Percentiles rank a stretch among this genome's conserved stretches.
These are phyloP conservation scores for Ramalina intermedia DNA, from an alignment of 495 filamentous ascomycete genomes.

Conservation along the genomic window DNA sequence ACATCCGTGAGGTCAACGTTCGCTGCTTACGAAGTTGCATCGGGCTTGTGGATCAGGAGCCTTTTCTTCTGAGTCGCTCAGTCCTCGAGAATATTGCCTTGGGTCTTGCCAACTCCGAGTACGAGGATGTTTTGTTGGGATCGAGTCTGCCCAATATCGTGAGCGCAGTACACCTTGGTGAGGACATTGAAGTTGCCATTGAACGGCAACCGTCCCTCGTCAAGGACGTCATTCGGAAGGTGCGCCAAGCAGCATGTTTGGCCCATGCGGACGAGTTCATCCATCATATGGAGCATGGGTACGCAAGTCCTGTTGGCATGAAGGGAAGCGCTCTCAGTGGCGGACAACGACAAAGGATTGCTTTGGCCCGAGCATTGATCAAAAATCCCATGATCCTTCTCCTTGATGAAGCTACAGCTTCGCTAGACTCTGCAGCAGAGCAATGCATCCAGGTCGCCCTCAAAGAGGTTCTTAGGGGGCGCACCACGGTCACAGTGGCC, in stretches of 20 bases:
- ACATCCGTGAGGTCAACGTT: conserved; percentile 66
- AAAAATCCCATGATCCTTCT: conserved; percentile 71
- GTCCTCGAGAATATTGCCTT: conserved; percentile 56
- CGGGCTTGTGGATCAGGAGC: conserved; percentile 56
- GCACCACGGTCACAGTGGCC: conserved; percentile 35
- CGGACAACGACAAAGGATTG: conserved; percentile 49
- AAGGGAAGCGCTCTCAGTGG: conserved; percentile 45
- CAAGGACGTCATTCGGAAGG: conserved; percentile 26
- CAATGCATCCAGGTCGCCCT: conserved; percentile 37
- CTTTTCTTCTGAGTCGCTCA: conserved; percentile 47
- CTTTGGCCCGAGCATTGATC: conserved; percentile 58
- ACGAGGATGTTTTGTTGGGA: conserved; percentile 28
- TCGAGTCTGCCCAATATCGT: conserved; percentile 22
- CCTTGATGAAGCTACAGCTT: conserved; percentile 66
- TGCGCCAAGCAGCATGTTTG: conserved; percentile 24
- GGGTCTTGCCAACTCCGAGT: conserved; percentile 45
- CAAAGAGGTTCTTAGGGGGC: conserved; percentile 27
- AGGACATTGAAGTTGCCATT: conserved; percentile 22
- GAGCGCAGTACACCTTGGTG: conserved; percentile 20
- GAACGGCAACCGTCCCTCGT: conserved; percentile 18
- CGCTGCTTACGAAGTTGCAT: conserved; percentile 81
- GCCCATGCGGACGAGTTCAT: conserved; percentile 34
- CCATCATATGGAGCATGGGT: conserved; percentile 31
- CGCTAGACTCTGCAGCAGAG: conserved; percentile 39
- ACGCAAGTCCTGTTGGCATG: conserved; percentile 37